Conservation (phyloP, 371 early-diverging fungal genomes). For the Mortierella sp. region DNA sequence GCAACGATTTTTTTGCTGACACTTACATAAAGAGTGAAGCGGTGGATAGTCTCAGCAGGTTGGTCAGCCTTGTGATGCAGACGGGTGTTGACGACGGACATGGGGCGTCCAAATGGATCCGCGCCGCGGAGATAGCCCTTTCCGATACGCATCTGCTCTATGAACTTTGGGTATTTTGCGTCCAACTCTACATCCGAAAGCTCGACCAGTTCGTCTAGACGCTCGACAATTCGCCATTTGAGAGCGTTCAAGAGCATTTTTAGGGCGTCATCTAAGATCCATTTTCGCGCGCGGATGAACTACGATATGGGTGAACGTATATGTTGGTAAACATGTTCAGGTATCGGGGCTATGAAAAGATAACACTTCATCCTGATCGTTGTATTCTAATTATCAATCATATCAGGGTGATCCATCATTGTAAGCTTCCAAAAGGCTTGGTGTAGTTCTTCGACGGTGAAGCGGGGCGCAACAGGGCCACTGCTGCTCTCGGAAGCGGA, state of each 20-base stretch:
- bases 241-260: constrained; percentile 71
- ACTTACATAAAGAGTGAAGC: constrained; percentile 79
- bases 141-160: constrained; percentile 62
- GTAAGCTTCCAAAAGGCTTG: constrained; percentile 53
- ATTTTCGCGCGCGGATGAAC: constrained; percentile 83
- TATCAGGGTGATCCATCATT: constrained; percentile 74
- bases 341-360: neutral
- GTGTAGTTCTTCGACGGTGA: constrained; percentile 28
- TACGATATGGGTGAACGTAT: constrained; percentile 53
- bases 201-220: constrained; percentile 62
- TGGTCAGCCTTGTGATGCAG: constrained; percentile 69
- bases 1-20: too few species aligned
- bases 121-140: constrained; percentile 68
- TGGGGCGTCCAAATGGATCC: constrained; percentile 65
- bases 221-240: constrained; percentile 71
- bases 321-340: neutral
- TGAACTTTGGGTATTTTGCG: constrained; percentile 54
- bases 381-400: constrained; percentile 40
- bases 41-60: constrained; percentile 63
- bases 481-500: constrained; percentile 17
- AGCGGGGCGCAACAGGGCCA: constrained; percentile 12
- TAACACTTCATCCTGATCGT: neutral
- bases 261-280: constrained; percentile 75
- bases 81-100: constrained; percentile 69
- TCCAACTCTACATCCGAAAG: constrained; percentile 66